These are phyloP conservation scores for Oryza nivara DNA, from an alignment of 176 grass and related monocot genomes.

Conservation along the genomic window DNA sequence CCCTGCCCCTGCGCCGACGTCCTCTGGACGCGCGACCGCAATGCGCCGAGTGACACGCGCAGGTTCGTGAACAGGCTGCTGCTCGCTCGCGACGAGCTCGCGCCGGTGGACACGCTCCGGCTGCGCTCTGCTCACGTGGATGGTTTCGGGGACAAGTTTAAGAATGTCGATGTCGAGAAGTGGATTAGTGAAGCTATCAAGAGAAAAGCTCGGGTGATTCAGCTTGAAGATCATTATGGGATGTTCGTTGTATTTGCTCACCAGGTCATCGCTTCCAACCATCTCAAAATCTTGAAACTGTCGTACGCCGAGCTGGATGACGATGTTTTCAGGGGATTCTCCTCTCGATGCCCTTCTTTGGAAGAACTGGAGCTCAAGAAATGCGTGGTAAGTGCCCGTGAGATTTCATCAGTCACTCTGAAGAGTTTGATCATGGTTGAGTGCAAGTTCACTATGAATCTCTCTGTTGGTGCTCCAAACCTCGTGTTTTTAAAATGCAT, in stretches of 20 bases:
- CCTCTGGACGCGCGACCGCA: no score
- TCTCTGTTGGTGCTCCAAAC: constrained; percentile 22
- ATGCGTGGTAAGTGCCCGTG: neutral
- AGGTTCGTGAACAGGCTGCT: no score
- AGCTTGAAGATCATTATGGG: neutral
- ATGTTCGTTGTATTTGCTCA: neutral
- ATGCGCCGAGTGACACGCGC: no score
- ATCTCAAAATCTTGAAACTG: constrained; percentile 23
- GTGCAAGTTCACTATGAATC: constrained; percentile 22
- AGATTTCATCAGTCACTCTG: neutral
- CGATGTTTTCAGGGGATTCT: constrained; percentile 1
- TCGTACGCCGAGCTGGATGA: constrained; percentile 3
- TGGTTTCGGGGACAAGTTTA: neutral
- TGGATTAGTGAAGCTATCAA: constrained; percentile 16
- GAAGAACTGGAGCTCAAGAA: constrained; percentile 22
- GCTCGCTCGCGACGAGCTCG: no score
- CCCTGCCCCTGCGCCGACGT: no score
- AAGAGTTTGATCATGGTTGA: constrained; percentile 32
- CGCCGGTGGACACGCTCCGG: neutral
- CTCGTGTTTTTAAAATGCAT: constrained; percentile 1
- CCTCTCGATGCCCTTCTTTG: constrained; percentile 20
- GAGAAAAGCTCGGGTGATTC: constrained; percentile 11
- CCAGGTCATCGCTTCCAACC: neutral
- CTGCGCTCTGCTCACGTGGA: neutral
- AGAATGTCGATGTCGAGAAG: neutral